Percentiles rank a stretch among this genome's conserved stretches.
These are phyloP conservation scores for Metschnikowia continentalis DNA, from an alignment of 805 yeast genomes.

Conservation along the genomic window DNA sequence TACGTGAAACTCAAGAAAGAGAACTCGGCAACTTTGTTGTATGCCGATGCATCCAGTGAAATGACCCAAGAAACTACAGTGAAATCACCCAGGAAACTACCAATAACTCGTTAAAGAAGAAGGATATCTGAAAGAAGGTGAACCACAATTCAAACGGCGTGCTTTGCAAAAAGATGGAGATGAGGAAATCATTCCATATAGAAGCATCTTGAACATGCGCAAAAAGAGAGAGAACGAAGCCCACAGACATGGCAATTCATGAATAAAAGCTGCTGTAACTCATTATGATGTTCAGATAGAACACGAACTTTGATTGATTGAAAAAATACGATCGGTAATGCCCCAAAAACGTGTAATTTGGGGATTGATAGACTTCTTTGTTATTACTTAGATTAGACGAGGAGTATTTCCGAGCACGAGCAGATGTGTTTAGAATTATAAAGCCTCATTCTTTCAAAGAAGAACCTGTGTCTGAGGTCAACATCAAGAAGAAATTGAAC, in stretches of 20 bases:
- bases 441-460: slow-evolving; percentile 29
- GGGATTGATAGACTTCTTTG: slow-evolving; percentile 48
- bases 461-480: slow-evolving; percentile 19
- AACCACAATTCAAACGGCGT: slow-evolving; percentile 26
- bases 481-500: slow-evolving; percentile 29
- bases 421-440: slow-evolving; percentile 27
- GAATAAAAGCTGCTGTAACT: slow-evolving; percentile 24
- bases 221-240: slow-evolving; percentile 11
- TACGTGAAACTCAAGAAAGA: slow-evolving; percentile 21
- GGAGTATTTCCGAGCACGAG: slow-evolving; percentile 25
- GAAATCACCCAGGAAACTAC: slow-evolving; percentile 25
- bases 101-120: slow-evolving; percentile 15
- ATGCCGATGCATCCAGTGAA: slow-evolving; percentile 18
- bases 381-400: slow-evolving; percentile 50
- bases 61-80: slow-evolving; percentile 22
- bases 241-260: neutral
- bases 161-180: slow-evolving; percentile 33
- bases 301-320: slow-evolving; percentile 27
- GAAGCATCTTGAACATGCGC: slow-evolving; percentile 18
- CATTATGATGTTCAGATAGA: slow-evolving; percentile 29
- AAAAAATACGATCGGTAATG: slow-evolving; percentile 31
- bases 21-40: slow-evolving; percentile 23
- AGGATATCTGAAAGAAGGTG: slow-evolving; percentile 13
- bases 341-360: slow-evolving; percentile 39
- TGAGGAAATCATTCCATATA: slow-evolving; percentile 31